These are phyloP conservation scores for Fraxinus xanthoxyloides DNA, from an alignment of 305 asterid species.

Conservation along the genomic window DNA sequence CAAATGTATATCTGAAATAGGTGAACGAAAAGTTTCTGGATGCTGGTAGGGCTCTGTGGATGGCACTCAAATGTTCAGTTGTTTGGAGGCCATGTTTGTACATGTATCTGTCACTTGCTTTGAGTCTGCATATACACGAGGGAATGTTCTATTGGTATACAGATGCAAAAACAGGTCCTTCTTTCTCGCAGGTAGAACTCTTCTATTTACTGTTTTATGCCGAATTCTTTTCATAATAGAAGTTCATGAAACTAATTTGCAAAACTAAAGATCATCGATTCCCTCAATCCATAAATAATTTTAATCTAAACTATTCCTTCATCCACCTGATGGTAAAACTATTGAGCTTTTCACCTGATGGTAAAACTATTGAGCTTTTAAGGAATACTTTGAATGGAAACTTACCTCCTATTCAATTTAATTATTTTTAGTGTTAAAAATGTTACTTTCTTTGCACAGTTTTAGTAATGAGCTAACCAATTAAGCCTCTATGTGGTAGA, in stretches of 20 bases:
- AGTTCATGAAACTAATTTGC: not conserved
- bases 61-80: conserved; percentile 48
- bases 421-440: not conserved
- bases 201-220: not conserved
- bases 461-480: not conserved
- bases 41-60: conserved; percentile 60
- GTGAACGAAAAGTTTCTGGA: conserved; percentile 44
- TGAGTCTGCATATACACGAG: conserved; percentile 60
- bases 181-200: conserved; percentile 49
- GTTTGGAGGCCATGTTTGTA: conserved; percentile 69
- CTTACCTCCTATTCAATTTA: not conserved
- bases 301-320: not conserved
- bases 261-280: not conserved
- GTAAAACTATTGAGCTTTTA: not conserved
- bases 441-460: not conserved
- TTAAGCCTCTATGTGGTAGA: not conserved
- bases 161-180: conserved; percentile 55
- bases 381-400: not conserved
- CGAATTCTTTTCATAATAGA: not conserved
- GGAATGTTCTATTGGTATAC: conserved; percentile 75
- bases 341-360: not conserved
- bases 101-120: conserved; percentile 59
- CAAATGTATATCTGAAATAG: conserved; percentile 29
- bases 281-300: not conserved
- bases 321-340: not conserved